Conservation (phyloP, 176 grass and related monocot species). For the Cocos nucifera region DNA sequence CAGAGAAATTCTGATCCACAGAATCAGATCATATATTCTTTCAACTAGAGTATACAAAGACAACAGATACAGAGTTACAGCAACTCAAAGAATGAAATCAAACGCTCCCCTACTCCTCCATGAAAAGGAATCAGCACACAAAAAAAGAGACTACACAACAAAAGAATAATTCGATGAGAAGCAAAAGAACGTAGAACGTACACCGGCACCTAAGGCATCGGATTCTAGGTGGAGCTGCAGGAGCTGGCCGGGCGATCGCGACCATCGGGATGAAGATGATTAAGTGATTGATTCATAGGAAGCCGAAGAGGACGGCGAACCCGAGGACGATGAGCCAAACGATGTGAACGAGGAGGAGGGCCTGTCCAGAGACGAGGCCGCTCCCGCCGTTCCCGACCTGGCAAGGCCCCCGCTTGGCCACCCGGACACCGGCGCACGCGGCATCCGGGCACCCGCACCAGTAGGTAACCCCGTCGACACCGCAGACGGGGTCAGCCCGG, state of each 20-base stretch:
- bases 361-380: constrained; percentile 13
- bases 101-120: not conserved
- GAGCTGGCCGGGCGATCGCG: too few species aligned
- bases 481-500: constrained; percentile 6
- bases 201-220: not conserved
- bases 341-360: constrained; percentile 10
- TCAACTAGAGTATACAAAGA: too few species aligned
- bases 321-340: constrained; percentile 12
- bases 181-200: not conserved
- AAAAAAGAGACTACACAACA: too few species aligned
- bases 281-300: not conserved
- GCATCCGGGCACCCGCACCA: constrained; percentile 18
- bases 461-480: constrained; percentile 5
- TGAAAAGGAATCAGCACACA: not conserved
- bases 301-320: constrained; percentile 7
- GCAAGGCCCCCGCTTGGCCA: constrained; percentile 4
- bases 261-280: not conserved
- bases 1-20: too few species aligned
- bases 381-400: constrained; percentile 7
- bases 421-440: constrained; percentile 5
- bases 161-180: not conserved
- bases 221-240: too few species aligned
- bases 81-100: not conserved
- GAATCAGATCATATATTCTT: too few species aligned
- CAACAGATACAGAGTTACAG: not conserved